A percentile compares a stretch with the other conserved stretches of the same genome.
These are phyloP conservation scores for Forsythia suspensa DNA, from an alignment of 257 asterid species.

Conservation along the genomic window DNA sequence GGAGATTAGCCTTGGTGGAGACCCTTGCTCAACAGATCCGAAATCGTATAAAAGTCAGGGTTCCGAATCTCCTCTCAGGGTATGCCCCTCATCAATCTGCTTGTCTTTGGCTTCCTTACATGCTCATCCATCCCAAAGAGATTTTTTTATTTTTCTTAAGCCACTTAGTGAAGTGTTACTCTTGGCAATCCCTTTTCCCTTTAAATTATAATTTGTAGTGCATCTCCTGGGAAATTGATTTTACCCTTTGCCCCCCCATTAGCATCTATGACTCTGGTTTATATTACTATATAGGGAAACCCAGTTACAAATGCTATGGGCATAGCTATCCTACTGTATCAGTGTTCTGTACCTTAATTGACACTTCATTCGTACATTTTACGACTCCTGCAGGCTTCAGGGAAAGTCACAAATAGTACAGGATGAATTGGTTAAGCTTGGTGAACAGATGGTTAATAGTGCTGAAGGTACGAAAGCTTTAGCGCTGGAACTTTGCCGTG, in stretches of 20 bases:
- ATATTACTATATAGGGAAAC: too few relatives aligned
- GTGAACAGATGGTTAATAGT: slow-evolving; percentile 89
- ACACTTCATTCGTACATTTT: neutral
- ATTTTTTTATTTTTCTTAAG: too few relatives aligned
- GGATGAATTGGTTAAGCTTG: slow-evolving; percentile 91
- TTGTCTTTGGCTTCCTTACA: slow-evolving; percentile 6
- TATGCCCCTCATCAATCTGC: slow-evolving; percentile 29
- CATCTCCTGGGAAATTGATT: too few relatives aligned
- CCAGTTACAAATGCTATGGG: too few relatives aligned
- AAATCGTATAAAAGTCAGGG: slow-evolving; percentile 82
- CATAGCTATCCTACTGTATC: too few relatives aligned
- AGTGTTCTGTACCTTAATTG: too few relatives aligned
- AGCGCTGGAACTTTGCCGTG: slow-evolving; percentile 98
- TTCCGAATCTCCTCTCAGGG: slow-evolving; percentile 95
- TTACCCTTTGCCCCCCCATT: too few relatives aligned
- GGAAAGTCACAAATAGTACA: slow-evolving; percentile 94
- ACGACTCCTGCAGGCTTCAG: slow-evolving; percentile 68
- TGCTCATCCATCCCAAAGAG: too few relatives aligned
- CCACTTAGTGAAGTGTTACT: too few relatives aligned
- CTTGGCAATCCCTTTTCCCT: too few relatives aligned
- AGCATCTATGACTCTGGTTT: too few relatives aligned
- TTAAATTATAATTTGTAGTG: too few relatives aligned
- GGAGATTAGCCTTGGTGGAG: slow-evolving; percentile 94
- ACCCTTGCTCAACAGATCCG: slow-evolving; percentile 91
- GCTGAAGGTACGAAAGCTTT: slow-evolving; percentile 94